Base-by-base conservation (phyloP, 331 rosid species). In the Malus hybrid region DNA sequence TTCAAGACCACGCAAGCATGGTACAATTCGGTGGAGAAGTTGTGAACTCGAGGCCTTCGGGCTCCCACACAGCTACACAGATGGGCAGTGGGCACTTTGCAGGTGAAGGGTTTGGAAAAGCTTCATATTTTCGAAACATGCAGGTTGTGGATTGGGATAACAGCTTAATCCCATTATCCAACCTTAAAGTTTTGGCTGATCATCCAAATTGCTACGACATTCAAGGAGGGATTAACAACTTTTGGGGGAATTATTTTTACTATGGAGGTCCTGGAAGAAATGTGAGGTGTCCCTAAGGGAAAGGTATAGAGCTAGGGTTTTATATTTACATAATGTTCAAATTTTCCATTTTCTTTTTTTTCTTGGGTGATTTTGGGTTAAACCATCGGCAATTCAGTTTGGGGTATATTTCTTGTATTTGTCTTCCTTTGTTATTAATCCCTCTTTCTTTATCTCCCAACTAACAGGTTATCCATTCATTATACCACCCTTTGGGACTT, bases 201-300 rank as follows among this genome's bases (percentile, higher is more conserved):
- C 97, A 95, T 77, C 93, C 99, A 6, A 92, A 88, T 83, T 95
- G 99, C 84, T 95, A 95, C 36, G 93, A 95, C 53, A 95, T 95
- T 32, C 96, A 87, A 88, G 98, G 97, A 28, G 98, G 98, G 65
- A 88, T 90, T 63, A 92, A 95, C 79, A 83, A 82, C 34, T 88
- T 88, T 74, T 95, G 99, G 99, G 99, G 99, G n/a, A 92, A 90
- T 79, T 90, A 95, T 72, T 95, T 95, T 83, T 92, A 95, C 79
- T 95, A 92, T 67, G 99, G 99, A 82, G 99, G 99, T 26, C 98
- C 99, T 26, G 99, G 99, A 62, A 95, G 93, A 87, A 95, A 88
- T 84, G 88, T 87, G 24, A 84, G 84, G 69, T 95, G 99, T 79
- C 97, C 97, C 75, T 95, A 82, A 85, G 76, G 86, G 85, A 39